Evolutionary conservation across 495 filamentous ascomycete species (phyloP), one percentile per base, ranked within the genome.

Genomic region (Penicillium longicatenatum): DNA sequence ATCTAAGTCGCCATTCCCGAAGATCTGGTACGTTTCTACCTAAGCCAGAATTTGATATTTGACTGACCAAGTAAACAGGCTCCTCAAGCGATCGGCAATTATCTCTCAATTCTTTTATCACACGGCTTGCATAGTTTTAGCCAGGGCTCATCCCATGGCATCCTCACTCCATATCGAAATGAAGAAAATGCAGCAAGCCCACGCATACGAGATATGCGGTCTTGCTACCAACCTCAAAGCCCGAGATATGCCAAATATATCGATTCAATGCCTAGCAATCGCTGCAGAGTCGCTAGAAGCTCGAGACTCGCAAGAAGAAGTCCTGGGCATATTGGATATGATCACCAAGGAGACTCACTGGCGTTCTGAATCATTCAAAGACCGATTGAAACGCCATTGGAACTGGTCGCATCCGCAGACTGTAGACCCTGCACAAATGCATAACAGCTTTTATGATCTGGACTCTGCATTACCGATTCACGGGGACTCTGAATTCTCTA

Each of bases 21-120:
- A 93, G 61, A 84, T 97, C 44, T 97, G 91, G 89, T 91, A 76
- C 64, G 86, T 73, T 8, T 44, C 21, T 26, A n/a, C 11, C 53
- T 43, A n/a, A 19, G 1, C 39, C 19, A 19, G 56, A 9, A 17
- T 19, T 11, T 37, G 17, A 39, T 12, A 3, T 17, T 45, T 24
- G 29, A 26, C 58, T 70, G 52, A 72, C 54, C 50, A 22, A 41
- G 44, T 14, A 29, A 26, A 19, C 54, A 91, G 89, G 91, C 79
- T 97, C 22, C 85, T 92, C 59, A 93, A 94, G 68, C 83, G 90
- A 41, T 83, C 89, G 8, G 86, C 90, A 5, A 85, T 92, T 31
- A 81, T 96, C 41, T 92, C 88, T 10, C 85, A 91, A 10, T 80
- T 97, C n/a, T 91, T 97, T 60, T 98, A 96, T 67, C 93, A 97